phyloP scores from a whole-genome alignment of 768 basidiomycete species.

The Lactarius hatsudake region DNA sequence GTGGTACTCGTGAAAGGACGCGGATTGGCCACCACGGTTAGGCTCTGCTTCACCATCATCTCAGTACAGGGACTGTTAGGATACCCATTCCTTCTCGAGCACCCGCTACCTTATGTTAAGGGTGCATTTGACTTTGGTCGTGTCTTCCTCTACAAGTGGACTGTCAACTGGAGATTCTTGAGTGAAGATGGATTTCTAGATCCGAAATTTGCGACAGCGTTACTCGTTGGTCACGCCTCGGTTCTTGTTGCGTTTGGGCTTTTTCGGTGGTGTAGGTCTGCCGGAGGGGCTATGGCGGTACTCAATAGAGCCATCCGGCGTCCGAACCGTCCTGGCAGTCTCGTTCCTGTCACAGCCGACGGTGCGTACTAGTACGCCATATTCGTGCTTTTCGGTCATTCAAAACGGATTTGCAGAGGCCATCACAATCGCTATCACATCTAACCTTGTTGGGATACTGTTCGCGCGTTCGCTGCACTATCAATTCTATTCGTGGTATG shows the following conservation, averaged over 20 bases:
- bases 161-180: conserved; percentile 95
- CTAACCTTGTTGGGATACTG: conserved; percentile 86
- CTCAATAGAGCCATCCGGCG: conserved; percentile 51
- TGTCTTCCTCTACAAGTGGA: conserved; percentile 93
- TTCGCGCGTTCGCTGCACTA: conserved; percentile 96
- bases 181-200: conserved; percentile 74
- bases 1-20: conserved; percentile 75
- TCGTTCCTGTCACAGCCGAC: conserved; percentile 51
- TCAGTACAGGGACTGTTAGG: conserved; percentile 62
- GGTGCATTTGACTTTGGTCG: conserved; percentile 86
- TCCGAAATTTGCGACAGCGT: conserved; percentile 50
- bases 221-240: conserved; percentile 65
- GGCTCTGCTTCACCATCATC: conserved; percentile 47
- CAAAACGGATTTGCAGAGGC: conserved; percentile 49
- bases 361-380: conserved; percentile 45
- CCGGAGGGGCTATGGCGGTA: conserved; percentile 63
- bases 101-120: conserved; percentile 61
- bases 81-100: conserved; percentile 61
- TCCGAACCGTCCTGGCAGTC: conserved; percentile 50
- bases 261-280: conserved; percentile 69
- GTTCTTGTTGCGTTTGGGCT: conserved; percentile 64
- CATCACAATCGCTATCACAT: conserved; percentile 80
- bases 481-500: conserved; percentile 99
- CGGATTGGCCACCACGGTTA: conserved; percentile 53
- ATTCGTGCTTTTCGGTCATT: conserved; percentile 24